Conservation (phyloP, 1,284 basidiomycete genomes). For the Mycena citricolor region DNA sequence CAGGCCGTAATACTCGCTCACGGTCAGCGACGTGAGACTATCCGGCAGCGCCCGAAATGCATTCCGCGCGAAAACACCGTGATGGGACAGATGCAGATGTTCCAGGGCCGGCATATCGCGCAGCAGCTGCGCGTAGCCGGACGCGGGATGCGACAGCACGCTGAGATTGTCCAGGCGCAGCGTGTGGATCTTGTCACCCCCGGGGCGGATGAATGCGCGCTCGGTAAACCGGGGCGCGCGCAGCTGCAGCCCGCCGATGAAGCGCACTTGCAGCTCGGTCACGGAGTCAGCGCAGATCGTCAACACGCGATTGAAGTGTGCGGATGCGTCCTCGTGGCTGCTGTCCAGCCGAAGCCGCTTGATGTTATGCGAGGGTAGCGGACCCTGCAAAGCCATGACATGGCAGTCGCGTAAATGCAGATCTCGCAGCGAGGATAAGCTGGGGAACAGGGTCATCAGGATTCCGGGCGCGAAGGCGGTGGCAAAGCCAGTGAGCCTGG, state of each 20-base stretch:
- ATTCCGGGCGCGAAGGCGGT: slow-evolving; percentile 30
- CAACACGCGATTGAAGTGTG: slow-evolving; percentile 26
- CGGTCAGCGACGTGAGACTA: slow-evolving; percentile 20
- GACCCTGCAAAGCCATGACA: slow-evolving; percentile 24
- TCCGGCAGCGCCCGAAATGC: slow-evolving; percentile 28
- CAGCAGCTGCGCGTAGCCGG: slow-evolving; percentile 26
- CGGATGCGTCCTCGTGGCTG: slow-evolving; percentile 28
- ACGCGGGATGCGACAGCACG: slow-evolving; percentile 25
- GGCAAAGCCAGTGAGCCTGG: slow-evolving; percentile 28
- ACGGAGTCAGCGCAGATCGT: slow-evolving; percentile 24
- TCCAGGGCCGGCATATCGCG: slow-evolving; percentile 25
- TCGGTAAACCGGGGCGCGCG: slow-evolving; percentile 25
- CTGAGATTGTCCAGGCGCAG: slow-evolving; percentile 31
- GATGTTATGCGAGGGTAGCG: slow-evolving; percentile 25
- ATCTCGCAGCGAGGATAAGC: slow-evolving; percentile 26
- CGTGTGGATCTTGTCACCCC: slow-evolving; percentile 18
- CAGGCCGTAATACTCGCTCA: slow-evolving; percentile 27
- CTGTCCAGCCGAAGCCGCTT: slow-evolving; percentile 28
- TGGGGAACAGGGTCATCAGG: slow-evolving; percentile 25
- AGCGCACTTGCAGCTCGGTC: slow-evolving; percentile 28
- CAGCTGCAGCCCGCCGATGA: slow-evolving; percentile 30
- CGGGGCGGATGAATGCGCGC: slow-evolving; percentile 3
- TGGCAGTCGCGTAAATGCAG: slow-evolving; percentile 30
- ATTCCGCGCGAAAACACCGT: slow-evolving; percentile 22
- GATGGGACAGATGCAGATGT: slow-evolving; percentile 28